Conservation (phyloP, 2,329 filamentous ascomycete species). For the Nigrospora osmanthi region DNA sequence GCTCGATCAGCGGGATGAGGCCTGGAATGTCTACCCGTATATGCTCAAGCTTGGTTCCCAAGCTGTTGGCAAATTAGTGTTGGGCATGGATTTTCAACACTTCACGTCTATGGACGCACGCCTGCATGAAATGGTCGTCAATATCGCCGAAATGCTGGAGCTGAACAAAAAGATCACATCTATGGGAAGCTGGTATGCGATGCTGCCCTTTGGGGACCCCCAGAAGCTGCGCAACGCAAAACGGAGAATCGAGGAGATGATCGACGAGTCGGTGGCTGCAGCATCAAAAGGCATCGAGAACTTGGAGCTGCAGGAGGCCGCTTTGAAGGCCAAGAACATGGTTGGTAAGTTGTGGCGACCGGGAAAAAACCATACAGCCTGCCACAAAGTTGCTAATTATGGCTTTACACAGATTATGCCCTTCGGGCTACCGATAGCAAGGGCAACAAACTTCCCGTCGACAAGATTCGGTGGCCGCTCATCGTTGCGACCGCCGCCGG, state of each 20-base stretch:
- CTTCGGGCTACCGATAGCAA: constrained; percentile 44
- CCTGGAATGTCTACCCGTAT: constrained; percentile 40
- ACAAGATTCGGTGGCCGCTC: constrained; percentile 28
- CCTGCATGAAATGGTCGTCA: constrained; percentile 40
- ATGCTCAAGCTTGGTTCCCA: constrained; percentile 42
- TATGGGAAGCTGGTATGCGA: constrained; percentile 46
- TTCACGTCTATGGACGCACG: constrained; percentile 35
- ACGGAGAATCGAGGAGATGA: constrained; percentile 23
- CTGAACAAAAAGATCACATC: constrained; percentile 53
- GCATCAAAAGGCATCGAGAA: constrained; percentile 29
- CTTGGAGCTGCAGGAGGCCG: constrained; percentile 38
- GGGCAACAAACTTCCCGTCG: constrained; percentile 43
- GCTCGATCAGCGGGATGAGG: constrained; percentile 37
- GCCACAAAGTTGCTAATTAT: no score
- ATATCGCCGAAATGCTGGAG: constrained; percentile 40
- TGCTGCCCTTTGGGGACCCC: constrained; percentile 50
- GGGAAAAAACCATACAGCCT: no score
- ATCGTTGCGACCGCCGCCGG: constrained; percentile 49
- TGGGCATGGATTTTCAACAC: constrained; percentile 37
- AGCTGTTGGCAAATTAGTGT: constrained; percentile 33
- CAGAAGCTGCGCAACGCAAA: constrained; percentile 28
- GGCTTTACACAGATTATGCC: constrained; percentile 34
- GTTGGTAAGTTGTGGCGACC: constrained; percentile 17
- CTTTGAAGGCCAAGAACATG: constrained; percentile 36
- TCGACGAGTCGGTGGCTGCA: constrained; percentile 28